Base-by-base conservation (phyloP, 192 early-diverging fungal species). In the Gryganskiella cystojenkinii region DNA sequence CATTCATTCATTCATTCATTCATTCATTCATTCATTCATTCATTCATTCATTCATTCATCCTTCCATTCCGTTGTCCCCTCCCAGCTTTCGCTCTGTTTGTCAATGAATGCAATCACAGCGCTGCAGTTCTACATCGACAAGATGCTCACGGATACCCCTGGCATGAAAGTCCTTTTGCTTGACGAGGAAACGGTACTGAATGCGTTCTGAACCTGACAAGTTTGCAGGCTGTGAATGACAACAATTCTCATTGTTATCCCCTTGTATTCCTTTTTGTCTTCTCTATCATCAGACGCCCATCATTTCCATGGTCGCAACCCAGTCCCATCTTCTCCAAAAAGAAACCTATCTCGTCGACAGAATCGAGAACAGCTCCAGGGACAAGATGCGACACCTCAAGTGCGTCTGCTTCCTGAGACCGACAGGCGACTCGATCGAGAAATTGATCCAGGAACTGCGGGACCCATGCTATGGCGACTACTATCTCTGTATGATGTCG, bases 141-240 rank as follows among this genome's bases (percentile, higher is more conserved):
- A 96, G 81, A 97, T 99, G 91, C 85, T 95, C 57, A 65, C 82
- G 28, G 96, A 98, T 50, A 93, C 94, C 22, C 79, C 88, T 53
- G 97, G 97, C n/a, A 98, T 99, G 96, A 99, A 99, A 80, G 95
- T 99, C 45, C 85, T 99, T 19, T 84, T 99, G 37, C 86, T 99
- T 37, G 98, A 99, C 81, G 78, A 81, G 27, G 94, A 98, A 64
- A 99, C 98, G 69, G 94, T 95, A 87, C n/a, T n/a, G n/a, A n/a
- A n/a, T n/a, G n/a, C n/a, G n/a, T n/a, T n/a, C n/a, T n/a, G n/a
- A n/a, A n/a, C n/a, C n/a, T n/a, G n/a, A n/a, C n/a, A n/a, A n/a
- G n/a, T n/a, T n/a, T n/a, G n/a, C n/a, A n/a, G n/a, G n/a, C n/a
- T n/a, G n/a, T n/a, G n/a, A n/a, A 56, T 14, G 25, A 42, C 14